Percentiles rank a stretch among this genome's conserved stretches.
phyloP scores from a whole-genome alignment of 2,329 filamentous ascomycete species.

The Leptodontidium sp. region DNA sequence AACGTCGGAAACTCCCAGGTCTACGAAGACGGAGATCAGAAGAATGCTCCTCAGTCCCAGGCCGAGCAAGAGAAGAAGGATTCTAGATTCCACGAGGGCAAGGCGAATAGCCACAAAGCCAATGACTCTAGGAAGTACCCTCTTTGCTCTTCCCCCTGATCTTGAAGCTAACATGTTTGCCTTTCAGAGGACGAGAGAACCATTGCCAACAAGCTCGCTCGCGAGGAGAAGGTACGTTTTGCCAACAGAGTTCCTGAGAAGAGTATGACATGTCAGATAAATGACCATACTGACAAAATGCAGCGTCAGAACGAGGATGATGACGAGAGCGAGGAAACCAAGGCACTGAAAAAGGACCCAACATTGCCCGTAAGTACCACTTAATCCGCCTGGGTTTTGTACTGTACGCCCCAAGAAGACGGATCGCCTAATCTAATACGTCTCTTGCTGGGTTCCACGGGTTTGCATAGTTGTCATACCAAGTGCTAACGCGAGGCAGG shows the following conservation, averaged over 20 bases:
- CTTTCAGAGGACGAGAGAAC: constrained; percentile 71
- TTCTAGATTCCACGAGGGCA: constrained; percentile 75
- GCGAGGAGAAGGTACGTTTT: constrained; percentile 58
- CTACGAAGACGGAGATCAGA: constrained; percentile 83
- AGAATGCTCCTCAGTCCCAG: constrained; percentile 64
- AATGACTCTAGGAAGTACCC: constrained; percentile 74
- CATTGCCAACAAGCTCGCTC: constrained; percentile 75
- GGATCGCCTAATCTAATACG: neutral
- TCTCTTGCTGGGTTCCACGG: neutral
- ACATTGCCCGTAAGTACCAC: constrained; percentile 59
- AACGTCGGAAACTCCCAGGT: constrained; percentile 68
- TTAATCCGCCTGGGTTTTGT: neutral
- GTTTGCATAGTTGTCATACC: neutral
- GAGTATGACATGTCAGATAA: neutral
- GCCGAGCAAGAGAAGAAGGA: constrained; percentile 56
- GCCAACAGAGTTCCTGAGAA: neutral
- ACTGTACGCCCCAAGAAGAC: neutral
- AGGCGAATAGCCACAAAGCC: constrained; percentile 71
- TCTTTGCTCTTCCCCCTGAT: neutral
- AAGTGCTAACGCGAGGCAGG: constrained; percentile 50
- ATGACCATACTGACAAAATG: constrained; percentile 33
- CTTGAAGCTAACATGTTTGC: constrained; percentile 38
- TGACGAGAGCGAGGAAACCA: constrained; percentile 45
- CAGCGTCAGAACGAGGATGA: constrained; percentile 55
- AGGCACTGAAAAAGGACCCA: constrained; percentile 56